Evolutionary conservation across 108 stramenopile species (phyloP).

Genomic region (Skeletonema menzelii): DNA sequence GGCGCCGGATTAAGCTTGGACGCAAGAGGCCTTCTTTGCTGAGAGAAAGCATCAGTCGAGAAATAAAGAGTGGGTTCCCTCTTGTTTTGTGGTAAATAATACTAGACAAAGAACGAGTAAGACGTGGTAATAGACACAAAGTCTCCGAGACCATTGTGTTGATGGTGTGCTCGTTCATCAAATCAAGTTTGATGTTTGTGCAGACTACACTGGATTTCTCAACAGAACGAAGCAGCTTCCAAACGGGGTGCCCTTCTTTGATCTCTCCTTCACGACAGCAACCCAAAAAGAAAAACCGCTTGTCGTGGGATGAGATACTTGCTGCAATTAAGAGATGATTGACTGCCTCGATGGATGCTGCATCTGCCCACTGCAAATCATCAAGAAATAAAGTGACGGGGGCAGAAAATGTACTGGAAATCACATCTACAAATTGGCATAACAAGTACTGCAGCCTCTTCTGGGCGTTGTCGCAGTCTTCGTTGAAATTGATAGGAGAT

Average conservation of each 20-base stretch:
- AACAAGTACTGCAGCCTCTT: conserved; percentile 19
- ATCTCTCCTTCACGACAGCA: not conserved
- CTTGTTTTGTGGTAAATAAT: conserved; percentile 17
- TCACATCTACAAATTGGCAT: conserved; percentile 18
- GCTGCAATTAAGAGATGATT: not conserved
- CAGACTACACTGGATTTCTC: not conserved
- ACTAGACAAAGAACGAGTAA: conserved; percentile 1
- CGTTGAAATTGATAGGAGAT: not conserved
- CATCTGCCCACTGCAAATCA: conserved; percentile 26
- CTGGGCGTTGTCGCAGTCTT: conserved; percentile 7
- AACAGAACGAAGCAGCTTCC: not conserved
- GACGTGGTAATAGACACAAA: conserved; percentile 8
- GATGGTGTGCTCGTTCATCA: conserved; percentile 1
- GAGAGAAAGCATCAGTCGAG: conserved; percentile 6
- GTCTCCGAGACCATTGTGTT: conserved; percentile 1
- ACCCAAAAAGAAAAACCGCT: not conserved
- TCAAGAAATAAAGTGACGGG: not conserved
- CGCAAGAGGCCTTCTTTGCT: conserved; percentile 2
- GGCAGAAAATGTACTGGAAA: not conserved
- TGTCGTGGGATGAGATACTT: not conserved
- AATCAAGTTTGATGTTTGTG: conserved; percentile 3
- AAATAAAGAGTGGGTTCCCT: conserved; percentile 15
- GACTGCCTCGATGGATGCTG: conserved; percentile 7
- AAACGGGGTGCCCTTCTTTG: conserved; percentile 8
- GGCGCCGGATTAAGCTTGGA: not conserved